Evolutionary conservation across 2,329 filamentous ascomycete genomes (phyloP).

Genomic region (Hypoxylon rubiginosum): DNA sequence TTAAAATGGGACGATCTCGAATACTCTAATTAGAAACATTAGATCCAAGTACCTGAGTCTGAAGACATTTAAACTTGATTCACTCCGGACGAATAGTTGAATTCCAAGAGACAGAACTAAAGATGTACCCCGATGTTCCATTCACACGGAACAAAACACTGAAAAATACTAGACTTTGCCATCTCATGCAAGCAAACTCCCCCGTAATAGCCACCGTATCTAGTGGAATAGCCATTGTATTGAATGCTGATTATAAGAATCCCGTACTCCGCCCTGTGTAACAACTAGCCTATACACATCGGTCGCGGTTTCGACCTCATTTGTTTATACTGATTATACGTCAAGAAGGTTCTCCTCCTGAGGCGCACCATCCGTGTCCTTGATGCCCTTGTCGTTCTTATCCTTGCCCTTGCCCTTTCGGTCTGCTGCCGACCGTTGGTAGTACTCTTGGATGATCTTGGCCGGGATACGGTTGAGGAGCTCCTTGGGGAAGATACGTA

Average conservation of each 20-base stretch:
- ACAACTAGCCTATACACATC: slow-evolving; percentile 48
- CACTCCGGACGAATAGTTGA: background rate
- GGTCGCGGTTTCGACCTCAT: slow-evolving; percentile 20
- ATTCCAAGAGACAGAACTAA: background rate
- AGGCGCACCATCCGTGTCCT: slow-evolving; percentile 57
- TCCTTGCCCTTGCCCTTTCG: slow-evolving; percentile 74
- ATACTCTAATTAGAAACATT: background rate
- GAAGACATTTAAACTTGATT: background rate
- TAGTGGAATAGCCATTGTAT: slow-evolving; percentile 39
- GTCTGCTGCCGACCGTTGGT: slow-evolving; percentile 75
- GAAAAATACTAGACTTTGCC: background rate
- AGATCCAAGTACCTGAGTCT: background rate
- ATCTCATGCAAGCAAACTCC: background rate
- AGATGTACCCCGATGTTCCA: background rate
- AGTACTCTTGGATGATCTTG: slow-evolving; percentile 87
- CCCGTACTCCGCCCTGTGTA: slow-evolving; percentile 43
- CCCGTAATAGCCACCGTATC: background rate
- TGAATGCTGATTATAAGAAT: slow-evolving; percentile 42
- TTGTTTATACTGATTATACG: slow-evolving; percentile 56
- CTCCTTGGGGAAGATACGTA: slow-evolving; percentile 98
- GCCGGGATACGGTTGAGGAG: slow-evolving; percentile 93
- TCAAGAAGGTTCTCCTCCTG: slow-evolving; percentile 73
- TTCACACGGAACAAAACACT: background rate
- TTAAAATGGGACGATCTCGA: background rate
- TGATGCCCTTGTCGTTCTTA: slow-evolving; percentile 57